Base-by-base conservation (phyloP, 371 early-diverging fungal genomes). In the Mortierella sp. region DNA sequence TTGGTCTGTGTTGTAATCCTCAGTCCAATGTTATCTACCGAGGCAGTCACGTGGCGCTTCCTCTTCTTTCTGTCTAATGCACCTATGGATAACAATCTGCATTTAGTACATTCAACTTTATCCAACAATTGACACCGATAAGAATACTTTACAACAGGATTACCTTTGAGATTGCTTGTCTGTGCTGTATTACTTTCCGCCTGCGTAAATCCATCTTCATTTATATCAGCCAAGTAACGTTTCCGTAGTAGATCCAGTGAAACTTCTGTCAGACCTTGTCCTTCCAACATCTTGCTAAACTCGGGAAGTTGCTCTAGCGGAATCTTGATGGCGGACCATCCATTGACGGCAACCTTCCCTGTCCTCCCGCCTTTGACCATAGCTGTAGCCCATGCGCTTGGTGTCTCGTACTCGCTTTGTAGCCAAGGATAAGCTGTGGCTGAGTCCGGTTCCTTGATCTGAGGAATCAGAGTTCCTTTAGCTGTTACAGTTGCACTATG, bases 311-410 rank as follows among this genome's bases (percentile, higher is more conserved):
- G 64, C 1, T 73, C 57, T 1, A 86, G 59, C n/a, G 69, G 69
- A 17, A 88, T 74, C 42, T 86, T 83, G 60, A 86, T 85, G 15
- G 88, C 88, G 3, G 87, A 86, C 88, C 88, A 88, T 35, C 88
- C 88, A 58, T 88, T 88, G 34, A 88, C 87, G 0, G 87, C 87
- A 2, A 87, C 87, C 29, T 80, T 80, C 1, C 80, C 80, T 32
- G 80, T 80, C 51, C 75, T 70, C 4, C 61, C 70, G 10, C 85
- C 85, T 26, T 86, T 78, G 61, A 87, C 84, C 60, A 88, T 85
- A 0, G 88, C 87, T 3, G 88, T 88, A 13, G 88, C 88, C 87
- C 86, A 88, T 1, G 88, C 87, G 26, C 86, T 85, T 10, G 88
- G 88, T 3, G 88, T 88, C 42, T 87, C 88, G 40, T 87, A 87